Base-by-base conservation (phyloP, 345 rosid species). In the Salix viminalis region DNA sequence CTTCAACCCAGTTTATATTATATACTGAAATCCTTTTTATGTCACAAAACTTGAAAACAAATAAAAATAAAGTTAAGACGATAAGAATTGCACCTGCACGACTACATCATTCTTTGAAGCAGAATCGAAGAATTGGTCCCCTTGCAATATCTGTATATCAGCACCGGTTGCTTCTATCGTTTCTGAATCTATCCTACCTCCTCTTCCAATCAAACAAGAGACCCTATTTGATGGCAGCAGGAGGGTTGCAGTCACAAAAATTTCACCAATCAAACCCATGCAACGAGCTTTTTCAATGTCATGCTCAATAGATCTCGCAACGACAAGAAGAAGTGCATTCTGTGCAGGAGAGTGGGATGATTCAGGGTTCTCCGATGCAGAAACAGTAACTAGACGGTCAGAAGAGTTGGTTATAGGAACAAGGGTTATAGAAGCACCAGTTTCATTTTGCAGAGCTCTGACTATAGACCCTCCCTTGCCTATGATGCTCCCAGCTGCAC, bases 341-440 rank as follows among this genome's bases (percentile, higher is more conserved):
- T 88, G 96, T 65, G 92, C 90, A 56, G 91, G 86, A 75, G 96
- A 90, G 83, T 85, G 46, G 74, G 74, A 58, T 60, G 87, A 76
- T 76, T 84, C 87, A 26, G 85, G 86, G 81, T 74, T 83, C 94
- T 91, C 75, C 67, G 72, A n/a, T 19, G 50, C 61, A 26, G 39
- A 34, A 42, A 76, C 77, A 34, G 15, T 46, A 82, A 79, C 30
- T 56, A 72, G 34, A 79, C 23, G 75, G 34, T 44, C 14, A 39
- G 60, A 67, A 42, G 52, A 73, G 46, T 46, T 14, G 56, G 44
- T 18, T 1, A 11, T 56, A 34, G 34, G 32, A 23, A 82, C 86
- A 80, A 88, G 42, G 18, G 23, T 48, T 39, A 91, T 87, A 67
- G 88, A 84, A 83, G 94, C 96, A 80, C 96, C 90, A 0, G 94